Evolutionary conservation across 345 rosid genomes (phyloP).

Genomic region (Hypericum perforatum): DNA sequence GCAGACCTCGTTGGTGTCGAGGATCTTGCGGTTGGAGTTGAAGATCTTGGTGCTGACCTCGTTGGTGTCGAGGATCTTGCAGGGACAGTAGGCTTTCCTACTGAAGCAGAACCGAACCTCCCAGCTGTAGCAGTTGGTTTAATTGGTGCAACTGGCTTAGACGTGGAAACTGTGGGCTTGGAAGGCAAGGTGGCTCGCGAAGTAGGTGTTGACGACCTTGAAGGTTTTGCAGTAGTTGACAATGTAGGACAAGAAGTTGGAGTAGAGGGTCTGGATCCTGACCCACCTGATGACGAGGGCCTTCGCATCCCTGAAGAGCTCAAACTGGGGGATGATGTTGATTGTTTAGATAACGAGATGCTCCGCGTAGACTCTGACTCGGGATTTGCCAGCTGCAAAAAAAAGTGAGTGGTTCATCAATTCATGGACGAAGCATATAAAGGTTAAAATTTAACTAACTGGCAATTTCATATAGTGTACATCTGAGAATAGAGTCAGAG

Average conservation of each 20-base stretch:
- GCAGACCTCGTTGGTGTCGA: conserved; percentile 41
- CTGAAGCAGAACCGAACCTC: too few relatives aligned
- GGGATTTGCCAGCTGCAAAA: conserved; percentile 17
- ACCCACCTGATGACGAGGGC: conserved; percentile 15
- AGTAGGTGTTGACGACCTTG: conserved; percentile 18
- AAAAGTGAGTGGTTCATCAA: conserved; percentile 13
- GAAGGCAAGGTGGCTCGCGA: conserved; percentile 23
- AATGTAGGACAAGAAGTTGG: conserved; percentile 16
- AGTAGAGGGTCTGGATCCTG: conserved; percentile 19
- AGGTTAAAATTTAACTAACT: background rate
- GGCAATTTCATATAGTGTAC: too few relatives aligned
- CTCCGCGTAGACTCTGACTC: conserved; percentile 17
- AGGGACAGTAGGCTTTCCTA: conserved; percentile 28
- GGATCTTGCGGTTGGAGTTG: conserved; percentile 37
- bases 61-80: conserved; percentile 44
- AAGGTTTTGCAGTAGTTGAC: conserved; percentile 11
- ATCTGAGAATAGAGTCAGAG: too few relatives aligned
- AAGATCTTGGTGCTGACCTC: conserved; percentile 32
- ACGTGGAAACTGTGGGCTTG: background rate
- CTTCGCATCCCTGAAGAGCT: conserved; percentile 13
- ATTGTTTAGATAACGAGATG: conserved; percentile 6
- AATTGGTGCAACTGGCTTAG: conserved; percentile 28
- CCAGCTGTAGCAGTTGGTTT: too few relatives aligned
- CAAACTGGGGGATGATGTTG: conserved; percentile 1
- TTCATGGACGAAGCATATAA: background rate